Base-by-base conservation (phyloP, 2,329 filamentous ascomycete species). In the Fusarium fujikuroi region DNA sequence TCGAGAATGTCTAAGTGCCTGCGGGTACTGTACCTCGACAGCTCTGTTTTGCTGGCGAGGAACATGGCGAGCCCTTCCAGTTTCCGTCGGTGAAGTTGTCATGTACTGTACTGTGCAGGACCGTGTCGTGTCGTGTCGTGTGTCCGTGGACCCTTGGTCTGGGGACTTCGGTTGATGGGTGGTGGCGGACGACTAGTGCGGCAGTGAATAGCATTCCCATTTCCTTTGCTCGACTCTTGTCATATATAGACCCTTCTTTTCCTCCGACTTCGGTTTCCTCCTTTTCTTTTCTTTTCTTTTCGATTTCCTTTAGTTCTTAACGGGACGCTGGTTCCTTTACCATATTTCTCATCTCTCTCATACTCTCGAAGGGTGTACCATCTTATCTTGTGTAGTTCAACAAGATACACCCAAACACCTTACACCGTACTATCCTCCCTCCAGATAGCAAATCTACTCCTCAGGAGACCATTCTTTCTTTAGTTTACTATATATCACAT, bases 171-270 rank as follows among this genome's bases (percentile, higher is more conserved):
- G 36, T 23, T 54, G 63, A 69, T 66, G 47, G 50, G 54, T 64
- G 54, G 66, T 62, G 71, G 70, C 54, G 32, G 59, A 49, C 14
- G 47, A 21, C 23, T 69, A 70, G 66, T 70, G 39, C 49, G 34
- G 19, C 19, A 57, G 36, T 40, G 23, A 50, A 57, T 37, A 69
- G 49, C 52, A 62, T 71, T 50, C 18, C 36, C 54, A 40, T 58
- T 28, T 43, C 32, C 50, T 71, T 67, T 39, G 40, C 28, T 39
- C 39, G 30, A 40, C 14, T 69, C 30, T 63, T 43, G n/a, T 65
- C 49, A 50, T 67, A 73, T 73, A 74, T 74, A 73, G 46, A 58
- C n/a, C 53, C 59, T 61, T 42, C 37, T 50, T 58, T 50, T 50
- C 57, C 70, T 72, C 70, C 66, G 58, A 42, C 36, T 30, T 72